Evolutionary conservation across 805 yeast genomes (phyloP).

Genomic region (Candida argentea): DNA sequence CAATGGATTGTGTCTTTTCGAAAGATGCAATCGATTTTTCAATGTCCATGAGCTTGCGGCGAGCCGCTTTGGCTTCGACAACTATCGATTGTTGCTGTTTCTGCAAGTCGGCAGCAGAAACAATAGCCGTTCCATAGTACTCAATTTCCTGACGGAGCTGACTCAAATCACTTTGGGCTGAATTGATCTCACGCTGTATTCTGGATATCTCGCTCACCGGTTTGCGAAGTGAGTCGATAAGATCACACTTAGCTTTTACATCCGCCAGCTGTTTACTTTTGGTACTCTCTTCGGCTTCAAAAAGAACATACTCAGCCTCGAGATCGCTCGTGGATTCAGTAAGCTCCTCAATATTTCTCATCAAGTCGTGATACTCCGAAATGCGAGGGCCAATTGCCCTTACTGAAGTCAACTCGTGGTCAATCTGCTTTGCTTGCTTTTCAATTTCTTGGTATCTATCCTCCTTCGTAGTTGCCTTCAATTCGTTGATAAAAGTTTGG

Average conservation of each 20-base stretch:
- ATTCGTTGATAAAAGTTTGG: slow-evolving; percentile 15
- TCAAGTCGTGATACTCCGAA: slow-evolving; percentile 15
- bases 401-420: slow-evolving; percentile 20
- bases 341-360: slow-evolving; percentile 6
- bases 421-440: slow-evolving; percentile 19
- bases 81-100: slow-evolving; percentile 26
- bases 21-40: too few species aligned
- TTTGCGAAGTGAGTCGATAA: slow-evolving; percentile 11
- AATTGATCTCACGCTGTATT: slow-evolving; percentile 18
- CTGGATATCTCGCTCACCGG: slow-evolving; percentile 26
- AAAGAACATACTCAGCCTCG: neutral
- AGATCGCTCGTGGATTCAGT: slow-evolving; percentile 1
- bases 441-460: slow-evolving; percentile 18
- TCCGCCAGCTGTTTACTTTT: slow-evolving; percentile 4
- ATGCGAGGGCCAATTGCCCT: slow-evolving; percentile 22
- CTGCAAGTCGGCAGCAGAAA: slow-evolving; percentile 39
- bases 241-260: neutral
- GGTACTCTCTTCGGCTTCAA: slow-evolving; percentile 1
- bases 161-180: slow-evolving; percentile 15
- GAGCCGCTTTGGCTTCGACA: slow-evolving; percentile 26
- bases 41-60: slow-evolving; percentile 24
- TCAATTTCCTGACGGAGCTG: slow-evolving; percentile 23
- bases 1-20: too few species aligned
- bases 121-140: slow-evolving; percentile 24
- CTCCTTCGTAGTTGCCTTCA: slow-evolving; percentile 19